Conservation (phyloP, 2,329 filamentous ascomycete species). For the Pestalotiopsis sp. region DNA sequence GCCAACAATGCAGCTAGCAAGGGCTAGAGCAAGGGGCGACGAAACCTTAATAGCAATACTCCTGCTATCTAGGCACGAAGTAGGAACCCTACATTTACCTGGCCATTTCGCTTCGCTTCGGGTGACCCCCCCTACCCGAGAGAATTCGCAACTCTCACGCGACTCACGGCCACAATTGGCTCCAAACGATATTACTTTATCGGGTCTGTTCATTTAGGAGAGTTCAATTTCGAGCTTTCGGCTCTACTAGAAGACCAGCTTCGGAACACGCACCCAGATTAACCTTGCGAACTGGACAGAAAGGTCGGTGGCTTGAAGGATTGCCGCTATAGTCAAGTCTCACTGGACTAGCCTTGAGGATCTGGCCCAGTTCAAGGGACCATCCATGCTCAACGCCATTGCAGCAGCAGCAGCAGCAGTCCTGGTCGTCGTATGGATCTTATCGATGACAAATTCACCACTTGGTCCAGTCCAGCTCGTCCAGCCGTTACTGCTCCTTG, state of each 20-base stretch:
- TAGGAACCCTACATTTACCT: too few species aligned
- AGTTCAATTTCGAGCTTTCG: not conserved
- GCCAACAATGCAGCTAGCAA: not conserved
- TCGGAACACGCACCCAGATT: not conserved
- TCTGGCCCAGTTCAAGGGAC: not conserved
- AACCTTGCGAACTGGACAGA: not conserved
- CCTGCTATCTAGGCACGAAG: too few species aligned
- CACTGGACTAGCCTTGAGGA: not conserved
- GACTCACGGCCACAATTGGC: not conserved
- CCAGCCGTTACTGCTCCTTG: conserved; percentile 5
- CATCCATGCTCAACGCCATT: too few species aligned
- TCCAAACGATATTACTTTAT: not conserved
- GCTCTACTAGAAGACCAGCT: not conserved
- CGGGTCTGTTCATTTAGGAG: not conserved
- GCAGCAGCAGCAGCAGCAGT: too few species aligned
- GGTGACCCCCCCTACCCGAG: not conserved
- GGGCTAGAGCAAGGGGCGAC: not conserved
- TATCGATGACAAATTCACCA: not conserved
- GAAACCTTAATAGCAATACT: not conserved
- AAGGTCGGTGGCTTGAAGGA: not conserved
- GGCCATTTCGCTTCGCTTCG: too few species aligned
- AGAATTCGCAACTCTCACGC: not conserved
- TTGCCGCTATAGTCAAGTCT: not conserved
- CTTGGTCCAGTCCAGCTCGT: not conserved
- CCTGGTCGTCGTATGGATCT: not conserved